phyloP scores from a whole-genome alignment of 2,329 filamentous ascomycete species.

The Colletotrichum sp. region DNA sequence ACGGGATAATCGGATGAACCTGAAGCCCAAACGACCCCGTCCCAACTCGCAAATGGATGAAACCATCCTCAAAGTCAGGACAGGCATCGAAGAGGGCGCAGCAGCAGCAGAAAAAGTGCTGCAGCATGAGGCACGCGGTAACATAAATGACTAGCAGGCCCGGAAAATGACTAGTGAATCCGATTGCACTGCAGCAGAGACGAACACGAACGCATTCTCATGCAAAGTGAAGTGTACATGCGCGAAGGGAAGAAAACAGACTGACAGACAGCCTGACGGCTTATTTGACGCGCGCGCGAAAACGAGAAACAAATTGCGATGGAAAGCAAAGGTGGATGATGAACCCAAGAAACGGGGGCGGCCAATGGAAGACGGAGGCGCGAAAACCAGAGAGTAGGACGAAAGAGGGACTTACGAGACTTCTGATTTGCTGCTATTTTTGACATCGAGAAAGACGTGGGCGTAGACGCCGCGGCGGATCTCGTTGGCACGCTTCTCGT shows the following conservation, averaged over 20 bases:
- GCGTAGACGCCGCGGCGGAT: slow-evolving; percentile 19
- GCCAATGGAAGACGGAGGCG: not conserved
- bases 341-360: not conserved
- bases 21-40: not conserved
- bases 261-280: not conserved
- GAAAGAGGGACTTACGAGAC: slow-evolving; percentile 25
- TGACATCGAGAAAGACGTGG: slow-evolving; percentile 21
- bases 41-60: not conserved
- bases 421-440: slow-evolving; percentile 25
- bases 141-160: not conserved
- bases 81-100: not conserved
- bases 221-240: not conserved
- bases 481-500: slow-evolving; percentile 22
- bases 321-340: not conserved
- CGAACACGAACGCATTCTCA: not conserved
- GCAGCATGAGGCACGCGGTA: not conserved
- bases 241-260: not conserved
- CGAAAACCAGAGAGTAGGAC: not conserved
- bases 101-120: not conserved
- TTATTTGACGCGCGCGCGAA: not conserved
- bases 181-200: not conserved
- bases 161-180: not conserved
- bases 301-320: not conserved
- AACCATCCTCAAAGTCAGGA: not conserved
- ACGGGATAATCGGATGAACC: slow-evolving; percentile 1